Percentiles rank a stretch among this genome's conserved stretches.
phyloP scores from a whole-genome alignment of 495 filamentous ascomycete genomes.

The Letharia columbiana region DNA sequence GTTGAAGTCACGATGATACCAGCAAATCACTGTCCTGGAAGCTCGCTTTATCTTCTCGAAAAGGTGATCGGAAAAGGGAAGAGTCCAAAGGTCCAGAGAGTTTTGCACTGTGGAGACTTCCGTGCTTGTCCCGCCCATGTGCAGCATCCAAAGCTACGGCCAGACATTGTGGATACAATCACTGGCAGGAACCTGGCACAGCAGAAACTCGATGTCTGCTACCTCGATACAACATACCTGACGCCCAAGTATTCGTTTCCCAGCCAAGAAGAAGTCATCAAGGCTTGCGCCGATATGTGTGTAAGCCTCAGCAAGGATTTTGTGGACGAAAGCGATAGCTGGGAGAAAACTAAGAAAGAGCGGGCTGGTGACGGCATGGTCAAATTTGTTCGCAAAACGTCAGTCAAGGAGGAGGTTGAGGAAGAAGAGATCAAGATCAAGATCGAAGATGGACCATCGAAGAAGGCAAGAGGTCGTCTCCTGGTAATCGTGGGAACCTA shows the following conservation, averaged over 20 bases:
- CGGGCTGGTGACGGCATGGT: slow-evolving; percentile 49
- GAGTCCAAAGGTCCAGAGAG: slow-evolving; percentile 54
- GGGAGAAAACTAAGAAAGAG: slow-evolving; percentile 43
- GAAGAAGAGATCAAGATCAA: slow-evolving; percentile 30
- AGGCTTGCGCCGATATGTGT: slow-evolving; percentile 84
- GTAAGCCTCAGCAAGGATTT: slow-evolving; percentile 53
- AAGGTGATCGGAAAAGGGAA: slow-evolving; percentile 55
- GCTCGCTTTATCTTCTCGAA: slow-evolving; percentile 88
- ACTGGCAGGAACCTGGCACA: slow-evolving; percentile 57
- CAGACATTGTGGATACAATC: slow-evolving; percentile 58
- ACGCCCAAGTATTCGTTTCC: slow-evolving; percentile 95
- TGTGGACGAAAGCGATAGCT: slow-evolving; percentile 43
- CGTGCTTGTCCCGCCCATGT: slow-evolving; percentile 82
- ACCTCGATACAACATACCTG: slow-evolving; percentile 94
- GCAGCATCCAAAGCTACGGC: slow-evolving; percentile 68
- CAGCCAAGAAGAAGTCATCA: slow-evolving; percentile 73
- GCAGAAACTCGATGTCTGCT: slow-evolving; percentile 88
- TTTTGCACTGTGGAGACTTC: slow-evolving; percentile 95
- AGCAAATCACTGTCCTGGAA: slow-evolving; percentile 95
- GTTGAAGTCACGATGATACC: slow-evolving; percentile 88
- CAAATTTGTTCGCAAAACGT: slow-evolving; percentile 48
- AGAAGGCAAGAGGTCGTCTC: slow-evolving; percentile 50
- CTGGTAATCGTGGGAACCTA: slow-evolving; percentile 95
- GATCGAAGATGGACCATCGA: slow-evolving; percentile 20
- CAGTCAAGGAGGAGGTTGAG: slow-evolving; percentile 29